Evolutionary conservation across 306 rosid species (phyloP).

Genomic region (Bauhinia variegata): DNA sequence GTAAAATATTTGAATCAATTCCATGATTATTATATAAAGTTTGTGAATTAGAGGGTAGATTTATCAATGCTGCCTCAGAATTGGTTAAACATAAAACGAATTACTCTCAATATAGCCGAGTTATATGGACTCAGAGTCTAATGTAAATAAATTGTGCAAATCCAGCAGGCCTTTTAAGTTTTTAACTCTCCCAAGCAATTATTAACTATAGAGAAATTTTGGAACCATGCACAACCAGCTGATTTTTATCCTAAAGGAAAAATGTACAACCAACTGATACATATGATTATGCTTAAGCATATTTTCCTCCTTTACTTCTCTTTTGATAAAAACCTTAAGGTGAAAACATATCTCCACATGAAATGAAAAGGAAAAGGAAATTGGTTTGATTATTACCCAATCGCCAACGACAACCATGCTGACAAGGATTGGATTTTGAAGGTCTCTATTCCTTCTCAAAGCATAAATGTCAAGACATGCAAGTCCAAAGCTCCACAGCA

Average conservation of each 20-base stretch:
- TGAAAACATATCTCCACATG: slow-evolving; percentile 9
- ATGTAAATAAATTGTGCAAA: slow-evolving; percentile 8
- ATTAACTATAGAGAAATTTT: not conserved
- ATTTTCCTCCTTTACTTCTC: not conserved
- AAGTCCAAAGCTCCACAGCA: slow-evolving; percentile 95
- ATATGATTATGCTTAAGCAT: slow-evolving; percentile 16
- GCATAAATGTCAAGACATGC: slow-evolving; percentile 94
- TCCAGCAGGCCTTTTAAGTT: not conserved
- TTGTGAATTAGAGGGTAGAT: not conserved
- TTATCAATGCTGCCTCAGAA: slow-evolving; percentile 1
- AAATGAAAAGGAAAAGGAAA: slow-evolving; percentile 21
- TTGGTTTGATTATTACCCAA: slow-evolving; percentile 67
- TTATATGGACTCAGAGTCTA: slow-evolving; percentile 1
- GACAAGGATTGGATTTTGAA: slow-evolving; percentile 85
- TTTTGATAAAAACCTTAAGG: slow-evolving; percentile 8
- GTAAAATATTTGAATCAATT: slow-evolving; percentile 1
- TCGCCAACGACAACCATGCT: slow-evolving; percentile 96
- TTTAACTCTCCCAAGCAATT: not conserved
- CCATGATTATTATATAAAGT: slow-evolving; percentile 1
- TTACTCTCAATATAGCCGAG: slow-evolving; percentile 2
- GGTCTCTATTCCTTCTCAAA: slow-evolving; percentile 79
- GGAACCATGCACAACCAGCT: not conserved
- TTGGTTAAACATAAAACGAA: not conserved
- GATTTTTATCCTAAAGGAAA: too few species aligned
- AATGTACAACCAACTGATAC: slow-evolving; percentile 9